A percentile compares a stretch with the other conserved stretches of the same genome.
Evolutionary conservation across 176 grass and related monocot species (phyloP).

Genomic region (Hyparrhenia diplandra): DNA sequence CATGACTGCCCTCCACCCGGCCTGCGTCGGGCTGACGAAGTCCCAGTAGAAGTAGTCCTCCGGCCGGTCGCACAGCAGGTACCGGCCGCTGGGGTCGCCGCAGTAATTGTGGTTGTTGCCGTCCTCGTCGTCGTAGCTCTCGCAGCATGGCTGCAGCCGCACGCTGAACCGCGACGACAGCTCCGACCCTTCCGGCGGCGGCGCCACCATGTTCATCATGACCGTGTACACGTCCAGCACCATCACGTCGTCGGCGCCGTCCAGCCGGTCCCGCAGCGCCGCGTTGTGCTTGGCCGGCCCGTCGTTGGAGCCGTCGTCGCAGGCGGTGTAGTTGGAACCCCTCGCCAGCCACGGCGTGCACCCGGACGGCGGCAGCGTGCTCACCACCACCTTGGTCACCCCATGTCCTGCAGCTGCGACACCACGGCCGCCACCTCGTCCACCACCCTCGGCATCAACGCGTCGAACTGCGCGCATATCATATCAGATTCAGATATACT

Average conservation of each 20-base stretch:
- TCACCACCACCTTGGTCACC: conserved; percentile 37
- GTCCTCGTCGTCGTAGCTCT: no score
- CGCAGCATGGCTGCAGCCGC: conserved; percentile 13
- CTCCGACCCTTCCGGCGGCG: neutral
- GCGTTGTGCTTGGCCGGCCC: neutral
- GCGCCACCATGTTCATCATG: neutral
- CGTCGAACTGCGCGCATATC: no score
- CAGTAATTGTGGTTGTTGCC: no score
- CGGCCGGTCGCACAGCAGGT: neutral
- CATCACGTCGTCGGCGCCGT: neutral
- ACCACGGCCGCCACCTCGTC: neutral
- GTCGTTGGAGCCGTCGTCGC: neutral
- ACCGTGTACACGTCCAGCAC: conserved; percentile 1
- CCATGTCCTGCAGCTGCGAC: neutral
- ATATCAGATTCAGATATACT: no score
- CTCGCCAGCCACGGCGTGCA: conserved; percentile 28
- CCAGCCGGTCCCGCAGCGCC: neutral
- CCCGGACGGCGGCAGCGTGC: conserved; percentile 21
- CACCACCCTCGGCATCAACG: neutral
- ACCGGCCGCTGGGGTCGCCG: neutral
- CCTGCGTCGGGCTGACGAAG: conserved; percentile 25
- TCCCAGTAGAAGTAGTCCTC: conserved; percentile 42
- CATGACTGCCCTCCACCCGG: conserved; percentile 19
- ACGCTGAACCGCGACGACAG: neutral
- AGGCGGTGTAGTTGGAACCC: neutral